Evolutionary conservation across 768 basidiomycete species (phyloP).

Genomic region (Podaxis rugospora): DNA sequence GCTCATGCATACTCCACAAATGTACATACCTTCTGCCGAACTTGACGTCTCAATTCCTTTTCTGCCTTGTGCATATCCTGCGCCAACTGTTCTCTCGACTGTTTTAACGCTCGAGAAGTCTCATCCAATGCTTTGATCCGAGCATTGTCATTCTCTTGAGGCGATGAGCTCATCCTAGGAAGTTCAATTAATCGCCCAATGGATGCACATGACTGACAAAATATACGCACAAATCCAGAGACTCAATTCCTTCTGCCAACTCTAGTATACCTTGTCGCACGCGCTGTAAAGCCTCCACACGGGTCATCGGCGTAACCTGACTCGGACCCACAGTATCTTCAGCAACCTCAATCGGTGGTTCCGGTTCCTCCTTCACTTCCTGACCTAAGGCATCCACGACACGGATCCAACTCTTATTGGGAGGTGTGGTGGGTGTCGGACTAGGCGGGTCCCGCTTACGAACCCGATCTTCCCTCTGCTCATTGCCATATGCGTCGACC

Average conservation of each 20-base stretch:
- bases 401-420: conserved; percentile 42
- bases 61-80: conserved; percentile 37
- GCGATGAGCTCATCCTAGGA: not conserved
- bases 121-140: conserved; percentile 49
- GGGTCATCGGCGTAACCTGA: conserved; percentile 24
- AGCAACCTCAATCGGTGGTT: conserved; percentile 15
- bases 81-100: conserved; percentile 41
- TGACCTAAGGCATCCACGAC: conserved; percentile 70
- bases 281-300: conserved; percentile 48
- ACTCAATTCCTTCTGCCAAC: conserved; percentile 51
- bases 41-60: conserved; percentile 22
- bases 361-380: conserved; percentile 38
- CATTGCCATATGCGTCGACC: conserved; percentile 69
- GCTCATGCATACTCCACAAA: not conserved
- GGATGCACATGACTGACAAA: not conserved
- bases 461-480: conserved; percentile 21
- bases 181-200: not conserved
- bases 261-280: conserved; percentile 57
- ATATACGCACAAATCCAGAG: conserved; percentile 50
- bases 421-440: conserved; percentile 13
- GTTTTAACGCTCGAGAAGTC: conserved; percentile 47
- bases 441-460: conserved; percentile 9
- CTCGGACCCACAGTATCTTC: conserved; percentile 14
- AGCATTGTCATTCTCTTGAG: conserved; percentile 30
- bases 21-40: conserved; percentile 2